Evolutionary conservation across 805 yeast species (phyloP), one percentile per base, ranked within the genome.

Genomic region (Metschnikowia cubensis): DNA sequence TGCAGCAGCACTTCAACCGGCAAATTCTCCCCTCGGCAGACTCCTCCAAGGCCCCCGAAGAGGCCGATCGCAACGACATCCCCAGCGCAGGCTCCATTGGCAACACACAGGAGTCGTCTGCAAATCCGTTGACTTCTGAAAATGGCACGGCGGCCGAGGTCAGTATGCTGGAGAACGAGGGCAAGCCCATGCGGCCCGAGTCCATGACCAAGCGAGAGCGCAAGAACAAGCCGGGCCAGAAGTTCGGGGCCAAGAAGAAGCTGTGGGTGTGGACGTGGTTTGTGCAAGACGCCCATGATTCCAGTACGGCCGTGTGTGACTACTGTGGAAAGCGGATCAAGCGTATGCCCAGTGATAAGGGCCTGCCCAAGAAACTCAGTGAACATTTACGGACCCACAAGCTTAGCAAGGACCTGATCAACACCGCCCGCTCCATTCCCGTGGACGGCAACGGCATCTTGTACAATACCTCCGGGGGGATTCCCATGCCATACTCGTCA

Each of bases 241-340:
- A 73, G 56, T 79, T 78, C 52, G 85, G 85, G 15, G 85, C 85
- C 15, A 80, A 79, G 58, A 80, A 80, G 70, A 76, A 74, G 55
- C 78, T 82, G 32, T 81, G 84, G 84, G 84, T 80, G 13, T 81
- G 85, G 85, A 64, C 74, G 18, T 81, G 85, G 84, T 81, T 80
- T 57, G 69, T 69, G 13, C 84, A 81, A 57, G 83, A 79, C 58
- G 59, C 61, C 15, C 54, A 54, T 17, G 77, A 81, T 55, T 70
- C 76, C 45, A 77, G 79, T 49, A 53, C 74, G 17, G 84, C 84
- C 2, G 75, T 75, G 3, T 81, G 85, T 62, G 82, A 79, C 52
- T 70, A 63, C 51, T 81, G 85, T 60, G 77, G 79, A 1, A 79
- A 75, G 57, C 66, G 73, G 11, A 72, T 81, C 35, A 67, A 67